Base-by-base conservation (phyloP, 208 protist species). In the Trypanosoma congolense region DNA sequence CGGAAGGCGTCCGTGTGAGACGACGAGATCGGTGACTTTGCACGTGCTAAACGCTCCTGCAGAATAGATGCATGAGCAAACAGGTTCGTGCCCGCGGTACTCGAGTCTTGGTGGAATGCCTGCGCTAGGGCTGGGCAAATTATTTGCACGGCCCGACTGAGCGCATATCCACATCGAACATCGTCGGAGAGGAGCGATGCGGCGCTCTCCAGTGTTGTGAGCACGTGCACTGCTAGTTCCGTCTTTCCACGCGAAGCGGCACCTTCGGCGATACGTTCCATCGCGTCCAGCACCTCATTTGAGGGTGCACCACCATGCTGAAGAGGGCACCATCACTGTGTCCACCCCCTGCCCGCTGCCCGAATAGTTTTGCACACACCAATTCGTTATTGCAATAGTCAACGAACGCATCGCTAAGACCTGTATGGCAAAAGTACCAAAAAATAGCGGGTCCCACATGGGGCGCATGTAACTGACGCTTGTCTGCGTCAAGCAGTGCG, bases 371-470 rank as follows among this genome's bases (percentile, higher is more conserved):
- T 6, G 61, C 52, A 48, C 67, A 77, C 40, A 89, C 69, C 18
- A 64, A 58, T 35, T 88, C 80, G 40, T 80, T 81, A 48, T 66
- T 60, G 50, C 78, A 86, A 49, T 76, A 76, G 46, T 92, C 76
- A 21, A 72, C 76, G 53, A 92, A 92, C 0, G 75, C 67, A 45
- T 74, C 66, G 0, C 64, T 61, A 31, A 83, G 61, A 35, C 71
- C 75, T 40, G 64, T 77, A 44, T 83, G 80, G 47, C 73, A 45
- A 50, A 93, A 90, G 65, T 90, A 90, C 61, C 50, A 42, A 54
- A 90, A 92, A 22, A 80, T 56, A 19, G 84, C 65, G 8, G 73
- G 61, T n/a, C 75, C 79, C 18, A 78, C 71, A 29, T 69, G 63
- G 4, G 51, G 62, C 28, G 51, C 58, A 42, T 44, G 25, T 3